A percentile compares a stretch with the other conserved stretches of the same genome.
Conservation (phyloP, 2,329 filamentous ascomycete genomes). For the Sporothrix euskadiensis region DNA sequence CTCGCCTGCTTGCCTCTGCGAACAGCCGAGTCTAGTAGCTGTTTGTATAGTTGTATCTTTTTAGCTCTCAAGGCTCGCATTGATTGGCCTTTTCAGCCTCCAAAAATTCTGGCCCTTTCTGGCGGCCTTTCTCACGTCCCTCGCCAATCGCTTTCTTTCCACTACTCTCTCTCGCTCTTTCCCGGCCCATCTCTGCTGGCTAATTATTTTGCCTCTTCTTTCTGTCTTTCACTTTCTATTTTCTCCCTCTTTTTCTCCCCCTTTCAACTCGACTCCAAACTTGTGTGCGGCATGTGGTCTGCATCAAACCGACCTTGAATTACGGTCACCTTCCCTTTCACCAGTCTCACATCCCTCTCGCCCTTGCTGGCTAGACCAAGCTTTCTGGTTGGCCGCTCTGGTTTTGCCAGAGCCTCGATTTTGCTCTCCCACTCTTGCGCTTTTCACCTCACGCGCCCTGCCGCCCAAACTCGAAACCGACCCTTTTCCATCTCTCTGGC, state of each 20-base stretch:
- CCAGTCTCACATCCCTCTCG: slow-evolving; percentile 38
- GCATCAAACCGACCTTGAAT: slow-evolving; percentile 21
- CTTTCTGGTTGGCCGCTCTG: slow-evolving; percentile 22
- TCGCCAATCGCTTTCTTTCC: slow-evolving; percentile 2
- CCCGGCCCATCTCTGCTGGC: slow-evolving; percentile 6
- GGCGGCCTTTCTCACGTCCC: not conserved
- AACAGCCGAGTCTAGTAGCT: no score
- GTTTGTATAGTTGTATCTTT: not conserved
- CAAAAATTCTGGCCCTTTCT: slow-evolving; percentile 9
- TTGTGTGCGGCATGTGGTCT: not conserved
- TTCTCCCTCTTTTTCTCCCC: not conserved
- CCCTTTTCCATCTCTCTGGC: slow-evolving; percentile 35
- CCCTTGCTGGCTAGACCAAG: slow-evolving; percentile 30
- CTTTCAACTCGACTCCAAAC: not conserved
- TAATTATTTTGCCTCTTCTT: not conserved
- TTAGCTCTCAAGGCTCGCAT: slow-evolving; percentile 7
- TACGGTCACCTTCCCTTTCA: slow-evolving; percentile 41
- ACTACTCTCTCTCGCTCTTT: not conserved
- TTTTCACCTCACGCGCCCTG: slow-evolving; percentile 20
- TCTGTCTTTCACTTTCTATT: not conserved
- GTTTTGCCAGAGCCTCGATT: slow-evolving; percentile 20
- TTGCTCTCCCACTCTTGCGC: slow-evolving; percentile 29
- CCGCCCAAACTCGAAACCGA: slow-evolving; percentile 32
- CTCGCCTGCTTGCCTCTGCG: not conserved
- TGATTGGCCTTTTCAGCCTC: slow-evolving; percentile 21